Base-by-base conservation (phyloP, 805 yeast species). In the Yarrowia deformans region DNA sequence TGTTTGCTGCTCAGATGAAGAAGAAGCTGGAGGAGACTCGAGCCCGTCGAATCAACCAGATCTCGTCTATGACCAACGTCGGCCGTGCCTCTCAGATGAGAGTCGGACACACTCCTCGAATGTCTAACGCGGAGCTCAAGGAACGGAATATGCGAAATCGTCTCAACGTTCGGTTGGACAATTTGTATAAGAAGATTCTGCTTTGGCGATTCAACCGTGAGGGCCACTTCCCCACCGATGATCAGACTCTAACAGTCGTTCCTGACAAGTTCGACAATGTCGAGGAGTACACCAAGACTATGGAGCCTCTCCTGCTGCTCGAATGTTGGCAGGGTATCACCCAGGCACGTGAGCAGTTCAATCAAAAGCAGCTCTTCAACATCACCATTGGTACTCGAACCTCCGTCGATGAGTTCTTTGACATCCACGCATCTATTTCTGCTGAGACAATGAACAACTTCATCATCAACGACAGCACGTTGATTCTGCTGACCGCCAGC, bases 321-420 rank as follows among this genome's bases (percentile, higher is more conserved):
- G 99, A 95, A 79, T 90, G 97, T 72, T 96, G 98, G 98, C 97
- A 93, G 75, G 90, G 91, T 0, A 85, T 95, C 35, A 89, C 87
- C 72, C 83, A 91, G 5, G 87, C 95, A 0, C 87, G 90, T 71
- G 86, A 86, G 63, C 86, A 90, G 18, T 79, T 81, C 16, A 84
- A 84, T 10, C 4, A 68, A 1, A 75, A 75, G 43, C 85, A 84
- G 61, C 93, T 97, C 0, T 89, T 93, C 76, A 84, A 83, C 39
- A 73, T 93, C 1, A 80, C 85, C 2, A 81, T 93, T 19, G 98
- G 97, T 3, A 90, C 92, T 43, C 84, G 97, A 73, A 85, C 92
- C 1, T 87, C 91, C 0, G 89, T 91, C 16, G 97, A 93, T 73
- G 89, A 90, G 14, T 95, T 94, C 75, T 90, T 89, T 75, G 98